Base-by-base conservation (phyloP, 2,329 filamentous ascomycete species). In the Tricladium varicosporioides region DNA sequence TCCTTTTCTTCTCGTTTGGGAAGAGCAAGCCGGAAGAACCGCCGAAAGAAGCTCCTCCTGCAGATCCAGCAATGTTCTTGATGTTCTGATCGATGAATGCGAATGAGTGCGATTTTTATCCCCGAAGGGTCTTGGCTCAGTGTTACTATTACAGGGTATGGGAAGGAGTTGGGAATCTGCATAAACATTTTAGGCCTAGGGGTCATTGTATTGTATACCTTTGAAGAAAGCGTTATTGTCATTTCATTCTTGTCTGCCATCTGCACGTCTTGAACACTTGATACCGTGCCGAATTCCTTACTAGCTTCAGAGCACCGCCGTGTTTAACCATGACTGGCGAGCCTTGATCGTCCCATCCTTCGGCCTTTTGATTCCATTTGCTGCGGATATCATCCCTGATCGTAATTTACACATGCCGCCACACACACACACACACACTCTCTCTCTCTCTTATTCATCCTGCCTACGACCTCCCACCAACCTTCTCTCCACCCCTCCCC, bases 1-100 rank as follows among this genome's bases (percentile, higher is more conserved):
- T 97, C 58, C 76, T 97, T 27, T 97, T 97, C 81, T 99, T 99
- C 75, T 92, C 92, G 65, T 86, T 90, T 65, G 85, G 82, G 49
- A 27, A 27, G 22, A 91, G 88, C 73, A 83, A 84, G 51, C 79
- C 56, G 8, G 59, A 60, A 45, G 65, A 67, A 53, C 51, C 56
- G 5, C 45, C 44, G 36, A 49, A 48, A 2, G 54, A 56, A 4
- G 48, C 45, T 31, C 57, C 65, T n/a, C 55, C 56, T 15, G 22
- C 47, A 13, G 22, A 54, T 18, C 42, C 59, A 14, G 40, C 56
- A 31, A 60, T 19, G 33, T 52, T 60, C 31, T 50, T 60, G 36
- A 58, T 60, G 54, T 65, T 65, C 52, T 66, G 48, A 60, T 56
- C 13, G 18, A 36, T 22, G 19, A 46, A 7, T 15, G 14, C 36